Percentiles rank a stretch among this genome's conserved stretches.
phyloP scores from a whole-genome alignment of 768 basidiomycete species.

The Podaxis rugospora region DNA sequence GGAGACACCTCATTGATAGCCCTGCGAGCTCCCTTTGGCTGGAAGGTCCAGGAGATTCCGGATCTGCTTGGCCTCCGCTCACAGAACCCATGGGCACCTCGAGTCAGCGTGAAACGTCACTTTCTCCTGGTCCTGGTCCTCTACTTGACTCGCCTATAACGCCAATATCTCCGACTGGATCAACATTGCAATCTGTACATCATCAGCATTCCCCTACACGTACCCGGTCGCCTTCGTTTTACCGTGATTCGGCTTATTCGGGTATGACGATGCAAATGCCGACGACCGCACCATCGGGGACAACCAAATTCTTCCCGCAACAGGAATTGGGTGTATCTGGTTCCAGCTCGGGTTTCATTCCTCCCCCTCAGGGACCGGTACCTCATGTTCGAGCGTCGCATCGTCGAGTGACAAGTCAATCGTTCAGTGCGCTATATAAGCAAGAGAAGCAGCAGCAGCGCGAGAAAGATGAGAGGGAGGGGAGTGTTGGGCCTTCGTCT shows the following conservation, averaged over 20 bases:
- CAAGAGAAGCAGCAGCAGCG: slow-evolving; percentile 26
- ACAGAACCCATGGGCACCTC: background rate
- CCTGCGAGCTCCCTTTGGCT: slow-evolving; percentile 62
- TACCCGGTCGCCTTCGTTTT: background rate
- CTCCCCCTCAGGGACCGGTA: background rate
- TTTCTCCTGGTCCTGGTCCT: background rate
- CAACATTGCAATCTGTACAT: background rate
- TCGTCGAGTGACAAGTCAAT: slow-evolving; percentile 1
- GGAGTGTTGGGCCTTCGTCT: slow-evolving; percentile 10
- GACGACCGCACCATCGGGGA: background rate
- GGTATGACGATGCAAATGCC: background rate
- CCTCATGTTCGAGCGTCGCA: slow-evolving; percentile 3
- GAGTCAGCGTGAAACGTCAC: background rate
- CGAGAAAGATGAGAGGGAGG: slow-evolving; percentile 8
- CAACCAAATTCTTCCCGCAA: background rate
- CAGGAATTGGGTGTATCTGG: background rate
- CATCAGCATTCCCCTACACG: slow-evolving; percentile 2
- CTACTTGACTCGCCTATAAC: background rate
- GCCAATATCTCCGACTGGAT: background rate
- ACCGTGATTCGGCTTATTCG: background rate
- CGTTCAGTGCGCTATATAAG: slow-evolving; percentile 36
- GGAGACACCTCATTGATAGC: slow-evolving; percentile 57
- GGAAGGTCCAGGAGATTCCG: slow-evolving; percentile 15
- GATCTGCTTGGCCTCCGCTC: slow-evolving; percentile 23
- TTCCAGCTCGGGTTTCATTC: background rate